Evolutionary conservation across 1,139 yeast species (phyloP).

Genomic region (Debaryomycetaceae sp.): DNA sequence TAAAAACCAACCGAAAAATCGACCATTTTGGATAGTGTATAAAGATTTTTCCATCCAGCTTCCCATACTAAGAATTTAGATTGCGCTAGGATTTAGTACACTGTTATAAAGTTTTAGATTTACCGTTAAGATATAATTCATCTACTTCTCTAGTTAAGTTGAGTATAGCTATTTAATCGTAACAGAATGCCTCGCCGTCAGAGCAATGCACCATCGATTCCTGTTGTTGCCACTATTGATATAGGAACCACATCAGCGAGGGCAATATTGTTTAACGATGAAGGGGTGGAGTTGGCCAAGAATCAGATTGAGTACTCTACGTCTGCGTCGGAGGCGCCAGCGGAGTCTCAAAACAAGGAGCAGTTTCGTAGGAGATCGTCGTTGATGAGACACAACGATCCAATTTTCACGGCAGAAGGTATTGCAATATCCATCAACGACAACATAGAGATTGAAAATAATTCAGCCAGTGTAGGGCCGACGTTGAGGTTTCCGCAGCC

Average conservation of each 20-base stretch:
- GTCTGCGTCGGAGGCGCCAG: conserved; percentile 58
- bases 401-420: conserved; percentile 73
- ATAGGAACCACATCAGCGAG: conserved; percentile 96
- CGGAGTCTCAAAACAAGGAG: conserved; percentile 42
- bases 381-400: conserved; percentile 48
- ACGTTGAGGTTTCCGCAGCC: conserved; percentile 73
- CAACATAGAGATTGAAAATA: conserved; percentile 61
- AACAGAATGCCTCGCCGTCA: conserved; percentile 37
- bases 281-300: conserved; percentile 76
- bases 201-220: conserved; percentile 39
- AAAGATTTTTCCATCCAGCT: too few relatives aligned
- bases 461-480: conserved; percentile 55
- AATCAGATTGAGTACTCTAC: conserved; percentile 88
- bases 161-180: not conserved
- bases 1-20: not conserved
- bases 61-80: too few relatives aligned
- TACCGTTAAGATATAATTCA: not conserved
- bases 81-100: too few relatives aligned
- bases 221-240: conserved; percentile 72
- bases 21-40: not conserved
- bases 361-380: conserved; percentile 51
- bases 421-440: conserved; percentile 59
- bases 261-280: conserved; percentile 71
- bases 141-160: not conserved
- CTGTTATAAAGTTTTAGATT: too few relatives aligned